A percentile compares a stretch with the other conserved stretches of the same genome.
These are phyloP conservation scores for Pezicula neosporulosa DNA, from an alignment of 2,329 filamentous ascomycete species.

Conservation along the genomic window DNA sequence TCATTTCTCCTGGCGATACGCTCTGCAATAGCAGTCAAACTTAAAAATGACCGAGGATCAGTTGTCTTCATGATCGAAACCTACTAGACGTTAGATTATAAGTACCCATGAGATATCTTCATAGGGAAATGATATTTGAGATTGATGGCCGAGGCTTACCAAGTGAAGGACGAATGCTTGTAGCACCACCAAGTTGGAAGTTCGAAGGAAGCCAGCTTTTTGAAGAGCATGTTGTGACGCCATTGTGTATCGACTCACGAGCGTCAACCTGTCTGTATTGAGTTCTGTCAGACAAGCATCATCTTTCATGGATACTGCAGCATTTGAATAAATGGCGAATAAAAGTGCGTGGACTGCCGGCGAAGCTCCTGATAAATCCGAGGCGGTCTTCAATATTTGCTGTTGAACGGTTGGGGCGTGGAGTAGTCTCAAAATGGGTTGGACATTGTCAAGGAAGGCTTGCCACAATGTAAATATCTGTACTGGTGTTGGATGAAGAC, in stretches of 20 bases:
- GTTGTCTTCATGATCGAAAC: slow-evolving; percentile 27
- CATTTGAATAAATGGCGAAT: slow-evolving; percentile 62
- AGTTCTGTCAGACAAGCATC: slow-evolving; percentile 49
- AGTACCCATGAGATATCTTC: slow-evolving; percentile 11
- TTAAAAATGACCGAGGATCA: slow-evolving; percentile 43
- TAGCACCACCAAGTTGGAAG: slow-evolving; percentile 60
- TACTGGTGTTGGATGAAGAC: slow-evolving; percentile 52
- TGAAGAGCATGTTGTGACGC: slow-evolving; percentile 63
- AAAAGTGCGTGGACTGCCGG: slow-evolving; percentile 62
- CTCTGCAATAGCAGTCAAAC: slow-evolving; percentile 42
- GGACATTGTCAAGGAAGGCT: slow-evolving; percentile 65
- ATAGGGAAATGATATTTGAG: no score
- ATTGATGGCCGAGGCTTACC: slow-evolving; percentile 35
- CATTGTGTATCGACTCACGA: slow-evolving; percentile 51
- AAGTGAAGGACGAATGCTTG: slow-evolving; percentile 68
- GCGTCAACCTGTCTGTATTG: slow-evolving; percentile 45
- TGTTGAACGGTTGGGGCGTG: slow-evolving; percentile 63
- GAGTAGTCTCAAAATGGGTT: slow-evolving; percentile 65
- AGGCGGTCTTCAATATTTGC: slow-evolving; percentile 60
- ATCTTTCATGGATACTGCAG: slow-evolving; percentile 55
- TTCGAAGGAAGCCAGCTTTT: slow-evolving; percentile 62
- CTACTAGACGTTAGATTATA: slow-evolving; percentile 3
- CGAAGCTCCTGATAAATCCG: slow-evolving; percentile 38
- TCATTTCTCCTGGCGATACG: slow-evolving; percentile 48
- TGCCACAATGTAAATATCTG: slow-evolving; percentile 67